Conservation (phyloP, 345 rosid species). For the Abelmoschus esculentus region DNA sequence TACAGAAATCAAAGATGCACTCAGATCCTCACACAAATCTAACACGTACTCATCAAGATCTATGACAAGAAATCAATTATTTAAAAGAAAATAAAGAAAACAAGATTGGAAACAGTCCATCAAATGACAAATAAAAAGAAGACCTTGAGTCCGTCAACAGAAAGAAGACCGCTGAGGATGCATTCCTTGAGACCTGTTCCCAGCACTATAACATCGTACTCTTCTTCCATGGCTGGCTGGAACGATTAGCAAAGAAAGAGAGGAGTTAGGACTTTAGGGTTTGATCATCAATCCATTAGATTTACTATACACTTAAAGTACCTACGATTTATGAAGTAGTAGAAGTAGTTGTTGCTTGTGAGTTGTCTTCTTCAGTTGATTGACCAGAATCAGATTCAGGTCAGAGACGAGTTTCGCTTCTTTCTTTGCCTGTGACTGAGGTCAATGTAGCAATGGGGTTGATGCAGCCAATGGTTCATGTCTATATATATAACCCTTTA, state of each 20-base stretch:
- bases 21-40: background rate
- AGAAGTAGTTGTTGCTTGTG: no score
- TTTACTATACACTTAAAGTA: background rate
- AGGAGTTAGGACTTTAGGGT: background rate
- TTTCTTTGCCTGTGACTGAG: background rate
- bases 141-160: slow-evolving; percentile 90
- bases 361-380: background rate
- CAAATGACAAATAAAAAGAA: background rate
- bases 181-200: slow-evolving; percentile 99
- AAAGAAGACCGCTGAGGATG: slow-evolving; percentile 94
- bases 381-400: background rate
- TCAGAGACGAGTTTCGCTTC: background rate
- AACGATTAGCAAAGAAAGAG: background rate
- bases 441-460: background rate
- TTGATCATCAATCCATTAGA: background rate
- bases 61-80: background rate
- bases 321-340: background rate
- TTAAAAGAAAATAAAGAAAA: background rate
- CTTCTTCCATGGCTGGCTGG: background rate
- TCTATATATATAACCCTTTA: no score
- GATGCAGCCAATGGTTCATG: background rate
- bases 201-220: slow-evolving; percentile 61
- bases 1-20: background rate
- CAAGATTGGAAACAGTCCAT: background rate
- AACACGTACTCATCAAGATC: slow-evolving; percentile 2